Base-by-base conservation (phyloP, 2,329 filamentous ascomycete species). In the Bipolaris gigantea region DNA sequence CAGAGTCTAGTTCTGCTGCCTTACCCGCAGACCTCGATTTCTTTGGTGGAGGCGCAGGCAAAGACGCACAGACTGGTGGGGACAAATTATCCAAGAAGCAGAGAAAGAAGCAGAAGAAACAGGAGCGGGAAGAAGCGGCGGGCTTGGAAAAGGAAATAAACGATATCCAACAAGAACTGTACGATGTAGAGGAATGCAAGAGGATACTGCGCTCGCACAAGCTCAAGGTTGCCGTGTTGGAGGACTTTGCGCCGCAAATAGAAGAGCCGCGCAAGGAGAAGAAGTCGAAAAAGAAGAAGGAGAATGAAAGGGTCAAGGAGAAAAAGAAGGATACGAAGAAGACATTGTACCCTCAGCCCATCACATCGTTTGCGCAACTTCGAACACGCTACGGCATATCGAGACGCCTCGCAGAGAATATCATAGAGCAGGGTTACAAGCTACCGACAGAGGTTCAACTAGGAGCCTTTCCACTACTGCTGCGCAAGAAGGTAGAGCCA, bases 381-480 rank as follows among this genome's bases (percentile, higher is more conserved):
- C 82, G 85, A 34, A 79, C 80, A 30, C 80, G 80, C 40, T 96
- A 93, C 75, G 83, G 82, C n/a, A 85, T 97, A 38, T 89, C 90
- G 4, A 79, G 82, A 36, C 82, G 86, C 38, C 76, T 99, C 40
- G 85, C 86, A 2, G 85, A 89, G 56, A 99, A 99, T 67, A 79
- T 99, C 27, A 80, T 84, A 13, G 82, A 84, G n/a, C 90, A 97
- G 75, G 91, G 89, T 10, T 99, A 96, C 71, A 85, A 83, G 33
- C 80, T 92, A 52, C 94, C 94, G 11, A 99, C 94, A 0, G 93
- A 97, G 75, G 92, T 99, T 11, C 94, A 99, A 73, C 84, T 97
- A 74, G 92, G 85, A 3, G 88, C 87, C 65, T 75, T 99, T 59
- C 93, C 94, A 25, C 75, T 97, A 41, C 78, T 97, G 33, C 77